Conservation (phyloP, 805 yeast species). For the Kluyveromyces siamensis region DNA sequence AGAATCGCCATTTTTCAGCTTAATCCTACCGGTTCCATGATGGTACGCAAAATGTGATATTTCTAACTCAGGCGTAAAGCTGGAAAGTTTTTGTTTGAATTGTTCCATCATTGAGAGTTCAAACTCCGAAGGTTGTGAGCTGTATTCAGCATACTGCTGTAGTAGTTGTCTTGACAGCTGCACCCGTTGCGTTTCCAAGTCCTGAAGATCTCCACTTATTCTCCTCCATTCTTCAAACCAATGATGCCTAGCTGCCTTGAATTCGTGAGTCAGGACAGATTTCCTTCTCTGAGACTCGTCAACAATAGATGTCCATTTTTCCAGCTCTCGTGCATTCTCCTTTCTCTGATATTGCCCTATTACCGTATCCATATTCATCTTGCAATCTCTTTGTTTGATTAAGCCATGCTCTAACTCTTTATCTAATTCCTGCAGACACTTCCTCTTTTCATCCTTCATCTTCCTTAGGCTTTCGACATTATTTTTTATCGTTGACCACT, state of each 20-base stretch:
- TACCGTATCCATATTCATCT: slow-evolving; percentile 22
- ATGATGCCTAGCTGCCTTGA: slow-evolving; percentile 23
- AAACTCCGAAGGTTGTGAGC: slow-evolving; percentile 18
- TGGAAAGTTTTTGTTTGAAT: slow-evolving; percentile 15
- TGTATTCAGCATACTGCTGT: slow-evolving; percentile 19
- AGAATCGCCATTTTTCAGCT: slow-evolving; percentile 3
- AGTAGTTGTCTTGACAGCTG: slow-evolving; percentile 20
- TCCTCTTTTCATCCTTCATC: slow-evolving; percentile 22
- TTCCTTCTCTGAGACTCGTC: slow-evolving; percentile 19
- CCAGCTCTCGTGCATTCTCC: slow-evolving; percentile 21
- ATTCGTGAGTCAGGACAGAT: slow-evolving; percentile 23
- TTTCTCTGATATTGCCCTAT: slow-evolving; percentile 23
- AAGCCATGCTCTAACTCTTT: slow-evolving; percentile 20
- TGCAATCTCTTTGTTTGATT: slow-evolving; percentile 20
- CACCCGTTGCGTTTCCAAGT: slow-evolving; percentile 23
- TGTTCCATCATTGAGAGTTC: slow-evolving; percentile 24
- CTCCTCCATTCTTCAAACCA: slow-evolving; percentile 28
- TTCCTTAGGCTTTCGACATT: slow-evolving; percentile 23
- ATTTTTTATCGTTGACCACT: slow-evolving; percentile 21
- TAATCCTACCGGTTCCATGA: slow-evolving; percentile 29
- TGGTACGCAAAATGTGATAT: slow-evolving; percentile 24
- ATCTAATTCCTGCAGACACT: slow-evolving; percentile 20
- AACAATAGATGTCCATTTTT: slow-evolving; percentile 22
- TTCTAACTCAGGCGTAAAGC: slow-evolving; percentile 24
- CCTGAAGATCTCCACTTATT: slow-evolving; percentile 20